Evolutionary conservation across 495 filamentous ascomycete species (phyloP).

Genomic region (Penicillium canariense): DNA sequence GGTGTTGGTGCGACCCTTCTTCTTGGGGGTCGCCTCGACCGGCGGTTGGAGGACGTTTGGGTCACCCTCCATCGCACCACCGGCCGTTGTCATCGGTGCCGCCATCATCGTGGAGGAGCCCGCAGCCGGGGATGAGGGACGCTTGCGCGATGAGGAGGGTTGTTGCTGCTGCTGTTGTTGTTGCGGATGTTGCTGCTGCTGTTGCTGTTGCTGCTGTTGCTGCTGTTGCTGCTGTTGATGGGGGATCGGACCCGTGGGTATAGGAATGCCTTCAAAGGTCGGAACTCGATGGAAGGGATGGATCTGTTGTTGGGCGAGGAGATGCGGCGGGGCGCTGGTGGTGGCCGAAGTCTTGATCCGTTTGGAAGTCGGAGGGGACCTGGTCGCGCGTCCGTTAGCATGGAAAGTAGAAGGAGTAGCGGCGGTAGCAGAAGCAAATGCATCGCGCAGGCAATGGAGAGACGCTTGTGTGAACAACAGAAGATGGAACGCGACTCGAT

Average conservation of each 20-base stretch:
- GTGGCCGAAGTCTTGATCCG: constrained; percentile 43
- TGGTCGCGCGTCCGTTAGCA: constrained; percentile 17
- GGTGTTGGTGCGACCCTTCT: constrained; percentile 94
- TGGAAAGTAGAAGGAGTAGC: too few species aligned
- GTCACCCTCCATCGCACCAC: constrained; percentile 33
- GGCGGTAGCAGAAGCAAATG: too few species aligned
- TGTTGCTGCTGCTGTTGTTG: constrained; percentile 19
- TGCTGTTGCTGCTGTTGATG: constrained; percentile 36
- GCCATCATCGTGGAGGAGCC: constrained; percentile 38
- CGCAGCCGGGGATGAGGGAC: constrained; percentile 39
- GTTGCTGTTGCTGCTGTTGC: constrained; percentile 13
- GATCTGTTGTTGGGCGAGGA: constrained; percentile 44
- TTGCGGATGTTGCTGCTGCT: constrained; percentile 34
- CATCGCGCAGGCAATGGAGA: too few species aligned
- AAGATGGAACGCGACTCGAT: constrained; percentile 16
- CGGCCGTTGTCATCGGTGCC: constrained; percentile 24
- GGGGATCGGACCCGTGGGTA: constrained; percentile 37
- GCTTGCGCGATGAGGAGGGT: constrained; percentile 41
- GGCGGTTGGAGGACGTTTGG: constrained; percentile 27
- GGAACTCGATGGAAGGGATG: constrained; percentile 41
- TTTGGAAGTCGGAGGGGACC: constrained; percentile 46
- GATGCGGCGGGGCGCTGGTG: constrained; percentile 37
- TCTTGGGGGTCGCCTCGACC: constrained; percentile 59
- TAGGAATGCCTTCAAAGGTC: constrained; percentile 42
- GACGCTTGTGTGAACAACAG: constrained; percentile 4